These are phyloP conservation scores for Tetradesmus obliquus DNA, from an alignment of 139 green algal genomes.

Conservation along the genomic window DNA sequence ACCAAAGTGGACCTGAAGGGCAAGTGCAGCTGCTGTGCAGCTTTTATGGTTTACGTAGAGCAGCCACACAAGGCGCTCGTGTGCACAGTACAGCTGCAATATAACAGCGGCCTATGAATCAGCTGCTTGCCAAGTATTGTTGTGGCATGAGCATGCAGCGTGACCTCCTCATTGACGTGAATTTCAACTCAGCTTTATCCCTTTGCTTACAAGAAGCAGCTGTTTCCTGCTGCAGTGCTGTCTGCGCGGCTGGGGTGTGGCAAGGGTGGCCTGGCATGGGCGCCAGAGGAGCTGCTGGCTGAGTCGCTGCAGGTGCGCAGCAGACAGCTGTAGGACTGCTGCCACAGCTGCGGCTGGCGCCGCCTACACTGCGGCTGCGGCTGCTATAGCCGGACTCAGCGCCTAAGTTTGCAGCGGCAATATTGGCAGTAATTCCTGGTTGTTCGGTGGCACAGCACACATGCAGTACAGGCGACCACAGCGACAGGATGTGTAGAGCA, in stretches of 20 bases:
- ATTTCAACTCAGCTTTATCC: neutral
- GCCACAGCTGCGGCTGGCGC: neutral
- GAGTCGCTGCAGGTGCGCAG: constrained; percentile 63
- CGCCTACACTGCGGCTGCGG: neutral
- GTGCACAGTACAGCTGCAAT: neutral
- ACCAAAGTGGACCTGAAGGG: constrained; percentile 79
- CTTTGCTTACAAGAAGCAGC: neutral
- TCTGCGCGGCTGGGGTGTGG: constrained; percentile 69
- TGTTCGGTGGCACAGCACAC: too few relatives aligned
- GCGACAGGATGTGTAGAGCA: neutral
- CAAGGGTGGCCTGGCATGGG: constrained; percentile 72
- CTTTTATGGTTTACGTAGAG: neutral
- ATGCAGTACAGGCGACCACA: too few relatives aligned
- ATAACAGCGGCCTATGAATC: neutral
- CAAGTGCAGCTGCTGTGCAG: neutral
- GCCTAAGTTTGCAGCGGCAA: too few relatives aligned
- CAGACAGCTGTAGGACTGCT: neutral
- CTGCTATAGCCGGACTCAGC: neutral
- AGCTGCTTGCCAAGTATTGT: too few relatives aligned
- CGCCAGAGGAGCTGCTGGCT: constrained; percentile 65
- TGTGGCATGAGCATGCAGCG: too few relatives aligned
- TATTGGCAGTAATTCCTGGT: too few relatives aligned
- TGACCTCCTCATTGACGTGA: too few relatives aligned
- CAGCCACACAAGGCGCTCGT: neutral
- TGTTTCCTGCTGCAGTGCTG: constrained; percentile 59